A percentile compares a stretch with the other conserved stretches of the same genome.
Conservation (phyloP, 148 eudicot species). For the Chenopodium suecicum region DNA sequence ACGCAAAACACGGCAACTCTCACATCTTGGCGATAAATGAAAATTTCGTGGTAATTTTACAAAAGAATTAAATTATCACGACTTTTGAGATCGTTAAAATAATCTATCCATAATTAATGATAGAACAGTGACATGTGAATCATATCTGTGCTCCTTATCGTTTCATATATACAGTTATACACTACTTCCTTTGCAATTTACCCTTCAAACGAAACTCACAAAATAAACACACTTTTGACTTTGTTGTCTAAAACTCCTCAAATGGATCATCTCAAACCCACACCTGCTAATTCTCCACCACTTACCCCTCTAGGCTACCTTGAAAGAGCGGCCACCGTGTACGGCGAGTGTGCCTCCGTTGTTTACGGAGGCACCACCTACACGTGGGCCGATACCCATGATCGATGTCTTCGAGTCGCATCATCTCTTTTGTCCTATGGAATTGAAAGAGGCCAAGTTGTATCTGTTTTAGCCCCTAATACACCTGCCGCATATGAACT, state of each 20-base stretch:
- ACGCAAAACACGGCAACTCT: background rate
- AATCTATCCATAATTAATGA: background rate
- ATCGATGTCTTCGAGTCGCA: conserved; percentile 51
- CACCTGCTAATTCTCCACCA: conserved; percentile 53
- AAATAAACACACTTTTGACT: no score
- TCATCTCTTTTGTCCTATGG: conserved; percentile 51
- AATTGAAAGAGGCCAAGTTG: conserved; percentile 42
- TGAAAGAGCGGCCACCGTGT: conserved; percentile 61
- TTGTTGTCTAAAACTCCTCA: background rate
- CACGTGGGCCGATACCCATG: conserved; percentile 63
- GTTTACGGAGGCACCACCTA: conserved; percentile 42
- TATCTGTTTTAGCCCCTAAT: conserved; percentile 75
- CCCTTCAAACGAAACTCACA: no score
- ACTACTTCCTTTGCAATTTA: background rate
- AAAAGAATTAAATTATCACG: no score
- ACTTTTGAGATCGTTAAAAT: background rate
- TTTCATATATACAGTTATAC: no score
- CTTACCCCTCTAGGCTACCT: conserved; percentile 60
- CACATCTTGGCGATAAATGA: background rate
- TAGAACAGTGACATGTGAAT: background rate
- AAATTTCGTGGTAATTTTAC: no score
- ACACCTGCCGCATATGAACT: conserved; percentile 72
- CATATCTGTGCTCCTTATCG: background rate
- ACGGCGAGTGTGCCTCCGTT: conserved; percentile 56
- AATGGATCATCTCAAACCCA: conserved; percentile 63